A percentile compares a stretch with the other conserved stretches of the same genome.
phyloP scores from a whole-genome alignment of 1,139 yeast genomes.

The Hyphopichia fennica region DNA sequence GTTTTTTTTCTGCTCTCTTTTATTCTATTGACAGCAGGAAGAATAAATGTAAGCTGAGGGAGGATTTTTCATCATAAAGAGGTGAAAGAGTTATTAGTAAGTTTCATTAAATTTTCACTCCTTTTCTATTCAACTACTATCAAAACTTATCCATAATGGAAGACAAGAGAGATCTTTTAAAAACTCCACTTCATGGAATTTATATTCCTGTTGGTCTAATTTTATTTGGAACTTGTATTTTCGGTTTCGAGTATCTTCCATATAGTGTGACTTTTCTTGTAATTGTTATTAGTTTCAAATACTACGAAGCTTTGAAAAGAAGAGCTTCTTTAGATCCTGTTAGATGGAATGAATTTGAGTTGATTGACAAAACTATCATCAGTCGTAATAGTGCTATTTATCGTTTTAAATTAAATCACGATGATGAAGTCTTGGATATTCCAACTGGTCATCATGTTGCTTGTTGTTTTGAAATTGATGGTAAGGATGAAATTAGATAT shows the following conservation, averaged over 20 bases:
- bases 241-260: slow-evolving; percentile 52
- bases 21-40: not conserved
- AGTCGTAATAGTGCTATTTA: slow-evolving; percentile 71
- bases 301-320: slow-evolving; percentile 48
- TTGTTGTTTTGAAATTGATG: slow-evolving; percentile 55
- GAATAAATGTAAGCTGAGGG: no score
- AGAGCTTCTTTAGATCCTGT: slow-evolving; percentile 48
- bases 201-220: slow-evolving; percentile 66
- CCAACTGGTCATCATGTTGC: slow-evolving; percentile 79
- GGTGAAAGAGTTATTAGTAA: no score
- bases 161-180: slow-evolving; percentile 51
- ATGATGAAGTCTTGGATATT: slow-evolving; percentile 59
- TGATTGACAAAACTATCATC: slow-evolving; percentile 68
- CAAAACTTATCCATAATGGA: no score
- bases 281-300: slow-evolving; percentile 46
- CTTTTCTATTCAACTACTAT: no score
- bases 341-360: slow-evolving; percentile 64
- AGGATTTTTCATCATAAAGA: no score
- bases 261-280: slow-evolving; percentile 49
- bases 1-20: not conserved
- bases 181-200: slow-evolving; percentile 70
- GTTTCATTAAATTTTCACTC: no score
- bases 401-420: slow-evolving; percentile 62
- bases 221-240: slow-evolving; percentile 58
- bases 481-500: slow-evolving; percentile 62